These are phyloP conservation scores for Linum lewisii DNA, from an alignment of 345 rosid genomes.

Conservation along the genomic window DNA sequence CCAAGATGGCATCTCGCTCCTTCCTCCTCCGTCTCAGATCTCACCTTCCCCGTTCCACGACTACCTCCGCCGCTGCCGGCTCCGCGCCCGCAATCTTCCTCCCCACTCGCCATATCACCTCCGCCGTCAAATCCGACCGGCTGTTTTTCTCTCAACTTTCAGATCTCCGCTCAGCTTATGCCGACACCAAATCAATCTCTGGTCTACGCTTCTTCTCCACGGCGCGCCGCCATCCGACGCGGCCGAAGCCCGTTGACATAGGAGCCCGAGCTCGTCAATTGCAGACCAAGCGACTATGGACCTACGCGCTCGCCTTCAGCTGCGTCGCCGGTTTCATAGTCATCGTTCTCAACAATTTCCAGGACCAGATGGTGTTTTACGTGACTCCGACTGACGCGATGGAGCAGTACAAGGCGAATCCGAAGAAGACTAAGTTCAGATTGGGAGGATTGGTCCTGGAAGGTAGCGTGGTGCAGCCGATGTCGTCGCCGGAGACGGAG, in stretches of 20 bases:
- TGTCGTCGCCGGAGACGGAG: constrained; percentile 65
- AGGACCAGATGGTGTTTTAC: constrained; percentile 84
- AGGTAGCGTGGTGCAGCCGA: constrained; percentile 78
- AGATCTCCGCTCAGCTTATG: constrained; percentile 21
- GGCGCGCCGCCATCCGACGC: constrained; percentile 45
- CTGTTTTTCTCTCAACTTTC: constrained; percentile 14
- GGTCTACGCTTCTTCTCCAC: constrained; percentile 52
- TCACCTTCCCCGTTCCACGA: constrained; percentile 21
- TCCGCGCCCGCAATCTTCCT: constrained; percentile 5
- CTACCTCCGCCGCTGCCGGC: constrained; percentile 16
- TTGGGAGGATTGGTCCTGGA: constrained; percentile 91
- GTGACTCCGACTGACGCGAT: constrained; percentile 79
- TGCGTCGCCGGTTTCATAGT: constrained; percentile 82
- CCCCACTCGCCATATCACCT: constrained; percentile 14
- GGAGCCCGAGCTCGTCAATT: constrained; percentile 82
- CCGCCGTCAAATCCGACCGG: constrained; percentile 19
- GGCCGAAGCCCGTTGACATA: constrained; percentile 58
- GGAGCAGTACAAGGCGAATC: constrained; percentile 60
- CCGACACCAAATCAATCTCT: constrained; percentile 14
- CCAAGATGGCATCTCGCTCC: constrained; percentile 46
- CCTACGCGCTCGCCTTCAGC: constrained; percentile 80
- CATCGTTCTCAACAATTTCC: constrained; percentile 70
- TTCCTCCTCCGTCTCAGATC: constrained; percentile 44
- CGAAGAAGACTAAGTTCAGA: constrained; percentile 56
- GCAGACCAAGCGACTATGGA: constrained; percentile 86